phyloP scores from a whole-genome alignment of 805 yeast species.

The Cyberlindnera nakhonratchasimensis region DNA sequence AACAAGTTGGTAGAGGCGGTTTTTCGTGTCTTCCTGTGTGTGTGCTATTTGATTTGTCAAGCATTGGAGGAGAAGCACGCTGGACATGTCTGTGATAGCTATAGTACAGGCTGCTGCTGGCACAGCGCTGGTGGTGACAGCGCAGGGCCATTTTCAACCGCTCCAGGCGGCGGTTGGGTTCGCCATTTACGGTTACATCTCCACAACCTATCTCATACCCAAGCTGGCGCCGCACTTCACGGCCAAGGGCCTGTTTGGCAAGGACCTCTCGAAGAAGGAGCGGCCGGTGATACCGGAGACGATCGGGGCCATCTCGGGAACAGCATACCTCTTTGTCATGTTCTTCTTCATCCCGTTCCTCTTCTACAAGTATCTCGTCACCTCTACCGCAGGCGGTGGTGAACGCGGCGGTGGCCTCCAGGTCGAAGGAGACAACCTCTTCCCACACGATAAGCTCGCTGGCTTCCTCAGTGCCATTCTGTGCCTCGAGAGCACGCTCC shows the following conservation, averaged over 20 bases:
- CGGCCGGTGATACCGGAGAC: slow-evolving; percentile 81
- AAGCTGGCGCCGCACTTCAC: slow-evolving; percentile 62
- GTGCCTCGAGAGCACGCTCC: slow-evolving; percentile 76
- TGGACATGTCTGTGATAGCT: neutral
- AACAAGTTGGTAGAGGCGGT: neutral
- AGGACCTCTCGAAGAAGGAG: slow-evolving; percentile 76
- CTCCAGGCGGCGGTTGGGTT: slow-evolving; percentile 58
- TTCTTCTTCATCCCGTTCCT: slow-evolving; percentile 83
- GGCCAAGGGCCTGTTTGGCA: slow-evolving; percentile 78
- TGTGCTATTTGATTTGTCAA: too few relatives aligned
- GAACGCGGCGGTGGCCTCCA: slow-evolving; percentile 40
- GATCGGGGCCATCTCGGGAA: slow-evolving; percentile 86
- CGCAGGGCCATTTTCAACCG: slow-evolving; percentile 25
- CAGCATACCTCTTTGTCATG: slow-evolving; percentile 77
- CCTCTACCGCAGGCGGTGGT: slow-evolving; percentile 57
- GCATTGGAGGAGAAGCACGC: neutral
- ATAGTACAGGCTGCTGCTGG: slow-evolving; percentile 6
- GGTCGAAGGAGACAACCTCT: slow-evolving; percentile 30
- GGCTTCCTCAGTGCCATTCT: slow-evolving; percentile 83
- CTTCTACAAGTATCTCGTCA: slow-evolving; percentile 71
- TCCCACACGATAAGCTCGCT: slow-evolving; percentile 80
- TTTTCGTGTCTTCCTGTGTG: neutral
- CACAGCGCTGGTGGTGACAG: slow-evolving; percentile 18
- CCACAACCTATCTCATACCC: slow-evolving; percentile 64
- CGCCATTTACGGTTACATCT: slow-evolving; percentile 59